Evolutionary conservation across 2,329 filamentous ascomycete genomes (phyloP).

Genomic region (Sporothrix brunneoviolacea): DNA sequence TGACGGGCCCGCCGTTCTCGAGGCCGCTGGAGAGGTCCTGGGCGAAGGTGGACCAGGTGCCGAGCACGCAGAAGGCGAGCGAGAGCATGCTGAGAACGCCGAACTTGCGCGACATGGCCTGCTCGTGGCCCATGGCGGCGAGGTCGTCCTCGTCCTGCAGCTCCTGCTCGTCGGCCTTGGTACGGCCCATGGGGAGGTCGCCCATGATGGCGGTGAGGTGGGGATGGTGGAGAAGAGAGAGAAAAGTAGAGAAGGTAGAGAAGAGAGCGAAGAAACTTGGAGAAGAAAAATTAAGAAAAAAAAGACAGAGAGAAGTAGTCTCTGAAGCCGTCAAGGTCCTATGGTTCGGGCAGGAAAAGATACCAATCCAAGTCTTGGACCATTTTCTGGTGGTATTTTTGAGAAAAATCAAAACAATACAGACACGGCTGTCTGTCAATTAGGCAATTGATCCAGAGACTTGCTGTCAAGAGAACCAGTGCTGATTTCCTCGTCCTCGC

Average conservation of each 20-base stretch:
- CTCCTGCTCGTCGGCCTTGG: slow-evolving; percentile 13
- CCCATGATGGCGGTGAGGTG: not conserved
- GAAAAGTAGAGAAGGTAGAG: not conserved
- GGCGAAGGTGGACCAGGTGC: slow-evolving; percentile 19
- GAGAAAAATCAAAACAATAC: not conserved
- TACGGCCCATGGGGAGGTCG: slow-evolving; percentile 7
- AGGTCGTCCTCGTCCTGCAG: slow-evolving; percentile 16
- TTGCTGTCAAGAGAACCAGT: no score
- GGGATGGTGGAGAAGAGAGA: not conserved
- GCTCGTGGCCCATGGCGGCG: slow-evolving; percentile 16
- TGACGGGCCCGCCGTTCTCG: slow-evolving; percentile 60
- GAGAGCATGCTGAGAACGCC: slow-evolving; percentile 17
- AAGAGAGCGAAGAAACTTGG: not conserved
- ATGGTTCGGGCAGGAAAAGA: slow-evolving; percentile 8
- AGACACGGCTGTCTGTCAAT: not conserved
- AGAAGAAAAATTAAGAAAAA: not conserved
- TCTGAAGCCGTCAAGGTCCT: no score
- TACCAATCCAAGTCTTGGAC: slow-evolving; percentile 4
- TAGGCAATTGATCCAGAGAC: no score
- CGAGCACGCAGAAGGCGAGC: slow-evolving; percentile 18
- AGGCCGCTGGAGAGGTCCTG: slow-evolving; percentile 40
- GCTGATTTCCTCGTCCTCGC: no score
- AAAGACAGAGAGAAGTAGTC: not conserved
- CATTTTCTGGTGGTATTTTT: slow-evolving; percentile 10
- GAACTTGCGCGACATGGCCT: slow-evolving; percentile 17